Base-by-base conservation (phyloP, 306 rosid species). In the Crataegus laevigata region DNA sequence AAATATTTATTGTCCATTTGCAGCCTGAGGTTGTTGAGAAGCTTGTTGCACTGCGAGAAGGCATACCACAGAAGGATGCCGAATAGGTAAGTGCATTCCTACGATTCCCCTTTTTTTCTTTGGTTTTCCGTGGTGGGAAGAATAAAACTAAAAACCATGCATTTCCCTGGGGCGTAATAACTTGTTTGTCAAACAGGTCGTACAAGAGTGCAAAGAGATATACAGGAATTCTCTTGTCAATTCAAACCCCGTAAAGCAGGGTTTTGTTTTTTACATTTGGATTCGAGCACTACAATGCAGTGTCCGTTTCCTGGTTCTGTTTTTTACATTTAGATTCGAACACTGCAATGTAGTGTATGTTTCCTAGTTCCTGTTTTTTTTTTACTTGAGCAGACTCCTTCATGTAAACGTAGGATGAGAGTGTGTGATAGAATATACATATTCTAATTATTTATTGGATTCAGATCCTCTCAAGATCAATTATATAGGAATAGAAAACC, bases 1-100 rank as follows among this genome's bases (percentile, higher is more conserved):
- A 26, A 26, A 63, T 22, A 25, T 43, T 7, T 47, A 24, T 57
- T 55, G 75, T 34, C 72, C 42, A 74, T 64, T 73, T 84, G 82
- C 82, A 94, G 99, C 88, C 92, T 67, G 97, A 94, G 76, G 99
- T 94, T 77, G 99, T 94, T 4, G 99, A 94, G 89, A 94, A 89
- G 82, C 98, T 94, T 75, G 97, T 94, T 61, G 91, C 88, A 72
- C 79, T 91, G 47, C 90, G 97, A 83, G 97, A 94, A 87, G 98
- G 98, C 82, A 94, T 94, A 75, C 98, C 97, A 21, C 82, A 91
- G 78, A 94, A 94, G 76, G 98, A 94, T 74, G 98, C 97, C n/a
- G 91, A 94, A 78, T 96, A 94, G 98, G 98, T 94, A 85, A 18
- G 80, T 55, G 42, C 65, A 78, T 45, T 22, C 24, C 65, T 36